Percentiles rank a stretch among this genome's conserved stretches.
Conservation (phyloP, 495 filamentous ascomycete species). For the Hypoxylon cercidicola region DNA sequence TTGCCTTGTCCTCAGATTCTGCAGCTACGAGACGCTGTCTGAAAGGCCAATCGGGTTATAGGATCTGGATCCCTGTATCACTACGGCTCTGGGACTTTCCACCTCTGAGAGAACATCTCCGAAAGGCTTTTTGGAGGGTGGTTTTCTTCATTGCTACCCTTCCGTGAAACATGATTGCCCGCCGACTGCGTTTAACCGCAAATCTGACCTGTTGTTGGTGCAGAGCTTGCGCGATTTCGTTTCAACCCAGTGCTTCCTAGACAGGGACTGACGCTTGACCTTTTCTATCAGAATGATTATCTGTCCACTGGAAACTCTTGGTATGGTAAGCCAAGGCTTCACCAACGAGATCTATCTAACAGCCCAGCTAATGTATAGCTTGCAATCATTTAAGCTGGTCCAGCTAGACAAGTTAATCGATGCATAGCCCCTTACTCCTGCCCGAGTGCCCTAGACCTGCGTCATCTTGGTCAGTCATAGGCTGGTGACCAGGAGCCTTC, state of each 20-base stretch:
- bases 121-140: not conserved
- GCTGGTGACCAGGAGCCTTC: not conserved
- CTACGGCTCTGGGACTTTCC: not conserved
- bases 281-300: not conserved
- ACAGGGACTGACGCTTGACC: constrained; percentile 1
- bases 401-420: not conserved
- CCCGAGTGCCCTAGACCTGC: not conserved
- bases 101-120: constrained; percentile 2
- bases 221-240: constrained; percentile 4
- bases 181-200: constrained; percentile 11
- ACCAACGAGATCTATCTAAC: too few relatives aligned
- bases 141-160: constrained; percentile 17
- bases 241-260: constrained; percentile 13
- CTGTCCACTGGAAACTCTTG: not conserved
- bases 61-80: constrained; percentile 21
- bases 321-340: too few relatives aligned
- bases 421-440: too few relatives aligned
- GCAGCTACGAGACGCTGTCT: constrained; percentile 22
- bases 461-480: constrained; percentile 2
- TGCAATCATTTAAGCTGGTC: not conserved
- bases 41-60: constrained; percentile 19
- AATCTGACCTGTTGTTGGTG: constrained; percentile 22
- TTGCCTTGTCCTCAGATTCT: constrained; percentile 22
- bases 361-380: not conserved
- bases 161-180: constrained; percentile 22